Evolutionary conservation across 2,329 filamentous ascomycete species (phyloP), one percentile per base, ranked within the genome.

Genomic region (Knoxdaviesia proteae): DNA sequence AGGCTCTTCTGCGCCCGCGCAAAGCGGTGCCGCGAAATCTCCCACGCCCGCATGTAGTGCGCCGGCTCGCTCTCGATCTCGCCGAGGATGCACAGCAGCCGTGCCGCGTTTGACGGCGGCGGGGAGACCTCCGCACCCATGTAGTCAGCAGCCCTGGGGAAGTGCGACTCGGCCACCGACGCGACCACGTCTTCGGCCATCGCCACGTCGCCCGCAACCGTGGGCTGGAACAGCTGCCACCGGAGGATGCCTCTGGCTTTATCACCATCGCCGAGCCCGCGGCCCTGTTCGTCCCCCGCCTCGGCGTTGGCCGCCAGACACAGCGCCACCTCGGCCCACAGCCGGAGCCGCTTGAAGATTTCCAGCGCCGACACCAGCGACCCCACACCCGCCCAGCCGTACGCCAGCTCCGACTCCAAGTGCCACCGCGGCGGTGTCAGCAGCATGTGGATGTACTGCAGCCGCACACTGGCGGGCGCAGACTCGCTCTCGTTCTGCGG

Each of bases 301-400:
- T 60, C 64, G 20, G 61, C 71, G 39, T 56, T 66, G 54, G 61
- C 68, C 8, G 84, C 87, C 52, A 84, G 79, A 56, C 90, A 98
- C 2, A 98, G 67, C 0, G 90, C 88, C 5, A 87, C 84, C 60
- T 98, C 90, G 1, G 90, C 83, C 86, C 90, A 96, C 57, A 96
- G 78, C 44, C 86, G 77, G 11, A 98, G 63, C 3, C 90, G 73
- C 60, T 94, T 87, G 60, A 96, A 98, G 47, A 98, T 96, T 47
- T 94, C 90, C 1, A 98, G 69, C 0, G 90, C 90, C 1, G 87
- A 93, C 4, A 84, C 70, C 2, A 98, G 63, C 36, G 86, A 92
- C 7, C 90, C 90, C 3, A 94, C 71, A 40, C 75, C 72, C 0
- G 87, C 81, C 90, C 90, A 98, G n/a, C 86, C 76, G 47, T 84